Conservation (phyloP, 83 land plant genomes). For the Diphasiastrum complanatum region DNA sequence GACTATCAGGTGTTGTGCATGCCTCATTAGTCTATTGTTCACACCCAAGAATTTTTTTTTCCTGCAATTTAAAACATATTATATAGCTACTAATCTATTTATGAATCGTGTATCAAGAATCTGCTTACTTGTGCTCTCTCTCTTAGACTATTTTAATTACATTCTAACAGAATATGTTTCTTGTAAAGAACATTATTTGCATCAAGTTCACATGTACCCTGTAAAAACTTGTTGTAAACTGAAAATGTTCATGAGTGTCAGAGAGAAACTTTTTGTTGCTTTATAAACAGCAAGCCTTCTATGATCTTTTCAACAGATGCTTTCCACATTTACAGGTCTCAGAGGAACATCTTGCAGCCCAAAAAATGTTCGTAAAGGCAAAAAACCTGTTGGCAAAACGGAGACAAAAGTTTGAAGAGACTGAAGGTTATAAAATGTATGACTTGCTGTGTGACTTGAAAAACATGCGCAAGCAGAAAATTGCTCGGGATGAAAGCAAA, state of each 20-base stretch:
- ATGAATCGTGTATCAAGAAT: too few relatives aligned
- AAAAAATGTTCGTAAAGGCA: constrained; percentile 40
- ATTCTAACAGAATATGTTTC: too few relatives aligned
- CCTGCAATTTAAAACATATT: too few relatives aligned
- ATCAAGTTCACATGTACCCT: too few relatives aligned
- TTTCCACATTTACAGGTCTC: constrained; percentile 31
- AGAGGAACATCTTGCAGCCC: constrained; percentile 40
- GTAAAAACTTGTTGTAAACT: background rate
- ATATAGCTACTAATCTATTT: too few relatives aligned
- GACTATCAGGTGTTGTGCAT: constrained; percentile 47
- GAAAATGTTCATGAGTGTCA: background rate
- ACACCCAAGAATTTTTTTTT: too few relatives aligned
- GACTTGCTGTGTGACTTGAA: constrained; percentile 43
- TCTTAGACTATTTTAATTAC: background rate
- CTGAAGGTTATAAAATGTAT: constrained; percentile 61
- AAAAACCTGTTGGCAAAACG: constrained; percentile 45
- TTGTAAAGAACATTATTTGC: too few relatives aligned
- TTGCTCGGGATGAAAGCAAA: constrained; percentile 49
- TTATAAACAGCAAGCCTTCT: background rate
- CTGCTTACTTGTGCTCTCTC: background rate
- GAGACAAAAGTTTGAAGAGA: constrained; percentile 55
- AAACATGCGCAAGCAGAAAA: constrained; percentile 51
- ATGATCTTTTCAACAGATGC: background rate
- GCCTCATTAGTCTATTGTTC: background rate
- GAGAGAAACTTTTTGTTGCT: background rate